Percentiles rank a stretch among this genome's conserved stretches.
These are phyloP conservation scores for Tetrapisispora taiwanensis DNA, from an alignment of 805 yeast species.

Conservation along the genomic window DNA sequence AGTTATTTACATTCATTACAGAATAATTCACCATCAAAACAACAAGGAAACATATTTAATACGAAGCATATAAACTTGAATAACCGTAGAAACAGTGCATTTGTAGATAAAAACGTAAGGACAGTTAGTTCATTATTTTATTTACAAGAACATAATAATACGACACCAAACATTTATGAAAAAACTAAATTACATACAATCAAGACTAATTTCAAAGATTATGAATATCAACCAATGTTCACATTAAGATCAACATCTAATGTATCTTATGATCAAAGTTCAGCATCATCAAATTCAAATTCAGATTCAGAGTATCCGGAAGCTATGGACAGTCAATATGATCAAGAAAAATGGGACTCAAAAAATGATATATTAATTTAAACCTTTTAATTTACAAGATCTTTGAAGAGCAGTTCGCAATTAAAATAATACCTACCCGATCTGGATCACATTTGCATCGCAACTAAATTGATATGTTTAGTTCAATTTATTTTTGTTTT, in stretches of 20 bases:
- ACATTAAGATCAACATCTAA: neutral
- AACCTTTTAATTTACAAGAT: too few relatives aligned
- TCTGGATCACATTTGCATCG: neutral
- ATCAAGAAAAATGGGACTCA: constrained; percentile 28
- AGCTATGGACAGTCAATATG: constrained; percentile 26
- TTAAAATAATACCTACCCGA: too few relatives aligned
- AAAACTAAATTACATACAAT: constrained; percentile 3
- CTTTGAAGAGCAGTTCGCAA: too few relatives aligned
- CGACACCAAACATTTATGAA: constrained; percentile 2
- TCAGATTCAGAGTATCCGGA: constrained; percentile 18
- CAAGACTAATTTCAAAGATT: constrained; percentile 2
- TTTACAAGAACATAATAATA: constrained; percentile 6
- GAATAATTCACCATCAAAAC: constrained; percentile 25
- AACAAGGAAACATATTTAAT: constrained; percentile 11
- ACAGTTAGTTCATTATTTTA: constrained; percentile 8
- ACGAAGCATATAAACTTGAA: neutral
- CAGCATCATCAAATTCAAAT: constrained; percentile 5
- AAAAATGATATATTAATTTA: neutral
- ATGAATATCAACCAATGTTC: constrained; percentile 5
- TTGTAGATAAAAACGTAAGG: constrained; percentile 3
- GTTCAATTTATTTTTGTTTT: too few relatives aligned
- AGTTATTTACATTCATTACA: constrained; percentile 25
- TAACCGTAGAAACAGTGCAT: neutral
- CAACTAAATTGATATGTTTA: too few relatives aligned
- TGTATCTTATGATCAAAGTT: constrained; percentile 5